These are phyloP conservation scores for Dimocarpus longan DNA, from an alignment of 345 rosid species.

Conservation along the genomic window DNA sequence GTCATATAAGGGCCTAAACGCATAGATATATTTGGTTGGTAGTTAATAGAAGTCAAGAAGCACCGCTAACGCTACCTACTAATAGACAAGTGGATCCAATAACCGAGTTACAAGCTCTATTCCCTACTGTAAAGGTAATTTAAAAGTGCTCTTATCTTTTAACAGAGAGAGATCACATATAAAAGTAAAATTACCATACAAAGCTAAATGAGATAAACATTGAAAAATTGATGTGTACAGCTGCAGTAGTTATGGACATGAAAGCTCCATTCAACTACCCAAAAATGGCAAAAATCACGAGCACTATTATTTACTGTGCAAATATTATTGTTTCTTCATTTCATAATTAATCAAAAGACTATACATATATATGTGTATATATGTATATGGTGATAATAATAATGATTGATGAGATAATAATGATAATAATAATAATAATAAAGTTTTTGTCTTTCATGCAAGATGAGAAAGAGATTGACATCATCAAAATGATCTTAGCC, in stretches of 20 bases:
- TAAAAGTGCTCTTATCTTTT: background rate
- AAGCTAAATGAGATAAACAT: background rate
- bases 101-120: background rate
- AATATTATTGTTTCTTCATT: background rate
- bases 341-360: background rate
- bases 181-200: background rate
- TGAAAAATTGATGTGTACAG: background rate
- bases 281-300: background rate
- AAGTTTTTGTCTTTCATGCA: too few relatives aligned
- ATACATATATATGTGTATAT: too few relatives aligned
- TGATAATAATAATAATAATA: too few relatives aligned
- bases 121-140: background rate
- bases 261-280: conserved; percentile 4
- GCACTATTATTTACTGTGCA: background rate
- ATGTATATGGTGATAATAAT: too few relatives aligned
- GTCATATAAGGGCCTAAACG: background rate
- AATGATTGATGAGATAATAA: too few relatives aligned
- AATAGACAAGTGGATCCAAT: conserved; percentile 6
- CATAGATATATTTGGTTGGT: background rate
- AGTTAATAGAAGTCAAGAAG: too few relatives aligned
- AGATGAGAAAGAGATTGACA: too few relatives aligned
- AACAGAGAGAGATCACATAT: background rate
- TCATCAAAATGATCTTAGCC: background rate
- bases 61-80: background rate
- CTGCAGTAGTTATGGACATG: background rate